Evolutionary conservation across 2,329 filamentous ascomycete species (phyloP), one percentile per base, ranked within the genome.

Genomic region (Orbilia oligospora): DNA sequence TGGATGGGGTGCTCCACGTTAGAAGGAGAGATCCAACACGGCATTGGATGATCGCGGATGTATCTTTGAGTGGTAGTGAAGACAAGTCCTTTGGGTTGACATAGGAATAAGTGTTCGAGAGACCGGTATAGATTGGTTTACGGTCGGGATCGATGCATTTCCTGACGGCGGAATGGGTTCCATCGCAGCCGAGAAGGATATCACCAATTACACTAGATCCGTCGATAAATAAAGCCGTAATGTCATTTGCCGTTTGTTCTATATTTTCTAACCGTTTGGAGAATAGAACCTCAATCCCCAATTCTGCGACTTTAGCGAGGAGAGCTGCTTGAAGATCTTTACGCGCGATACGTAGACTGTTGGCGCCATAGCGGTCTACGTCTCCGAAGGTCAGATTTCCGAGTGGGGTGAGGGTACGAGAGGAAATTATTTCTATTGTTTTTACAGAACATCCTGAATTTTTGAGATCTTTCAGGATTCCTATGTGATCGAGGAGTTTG

Each of bases 371-470:
- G 41, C 85, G 84, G 3, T 84, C 81, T 4, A 84, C 80, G 1
- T 84, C 82, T 3, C 88, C 88, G 75, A 90, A 87, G 27, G 87
- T 85, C 78, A 87, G 88, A 0, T 83, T 81, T 22, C 87, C 85
- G 2, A 78, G 56, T 0, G 49, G 36, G 12, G 69, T 65, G 0
- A 73, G 68, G 36, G 33, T 71, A 24, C 72, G 65, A 9, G 58
- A 86, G 84, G 44, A 84, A 84, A 82, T 87, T 89, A 64, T 87
- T 83, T 0, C 89, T 83, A 0, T 83, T 83, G 1, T 88, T 85
- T 77, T 89, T 88, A 27, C 73, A 2, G 86, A 84, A 82, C 86
- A 88, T 55, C 86, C 87, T 5, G 85, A 83, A 0, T 83, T 76
- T 9, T 84, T 83, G 61, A 90, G 84, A 1, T 84, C 83, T 68